A percentile compares a stretch with the other conserved stretches of the same genome.
Conservation (phyloP, 2,329 filamentous ascomycete genomes). For the Cercospora zeae-maydis region DNA sequence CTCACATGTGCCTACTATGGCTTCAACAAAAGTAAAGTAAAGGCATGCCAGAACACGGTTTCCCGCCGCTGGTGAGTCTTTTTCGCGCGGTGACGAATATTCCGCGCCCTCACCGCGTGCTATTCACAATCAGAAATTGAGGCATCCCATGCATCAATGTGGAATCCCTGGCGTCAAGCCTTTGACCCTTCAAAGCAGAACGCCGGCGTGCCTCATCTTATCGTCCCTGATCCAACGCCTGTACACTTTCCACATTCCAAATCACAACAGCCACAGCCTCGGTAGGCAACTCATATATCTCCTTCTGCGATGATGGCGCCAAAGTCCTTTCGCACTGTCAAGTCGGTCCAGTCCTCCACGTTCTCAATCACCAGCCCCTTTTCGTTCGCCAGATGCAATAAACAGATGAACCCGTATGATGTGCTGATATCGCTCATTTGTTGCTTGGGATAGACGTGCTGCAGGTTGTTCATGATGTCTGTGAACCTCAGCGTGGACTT, state of each 20-base stretch:
- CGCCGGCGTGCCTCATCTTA: not conserved
- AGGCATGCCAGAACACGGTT: not conserved
- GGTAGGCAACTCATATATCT: constrained; percentile 7
- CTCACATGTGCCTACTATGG: not conserved
- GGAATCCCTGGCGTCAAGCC: not conserved
- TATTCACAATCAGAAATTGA: not conserved
- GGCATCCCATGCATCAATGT: not conserved
- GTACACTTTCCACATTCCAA: not conserved
- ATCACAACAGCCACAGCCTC: not conserved
- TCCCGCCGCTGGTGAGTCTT: not conserved
- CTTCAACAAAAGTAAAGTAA: not conserved
- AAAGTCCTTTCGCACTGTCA: constrained; percentile 48
- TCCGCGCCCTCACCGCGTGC: not conserved
- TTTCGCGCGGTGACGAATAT: not conserved
- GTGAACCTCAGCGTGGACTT: constrained; percentile 73
- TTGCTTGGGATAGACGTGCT: constrained; percentile 78
- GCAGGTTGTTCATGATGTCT: constrained; percentile 82
- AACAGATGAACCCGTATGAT: constrained; percentile 85
- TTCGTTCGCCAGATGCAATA: constrained; percentile 88
- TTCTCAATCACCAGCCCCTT: constrained; percentile 78
- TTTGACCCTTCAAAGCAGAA: not conserved
- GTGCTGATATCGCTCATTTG: constrained; percentile 94
- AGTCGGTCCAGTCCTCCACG: constrained; percentile 49
- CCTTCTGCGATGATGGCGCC: constrained; percentile 27
- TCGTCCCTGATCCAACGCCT: not conserved